Percentiles rank a stretch among this genome's conserved stretches.
phyloP scores from a whole-genome alignment of 805 yeast species.

The Saccharomycopsis javanensis region DNA sequence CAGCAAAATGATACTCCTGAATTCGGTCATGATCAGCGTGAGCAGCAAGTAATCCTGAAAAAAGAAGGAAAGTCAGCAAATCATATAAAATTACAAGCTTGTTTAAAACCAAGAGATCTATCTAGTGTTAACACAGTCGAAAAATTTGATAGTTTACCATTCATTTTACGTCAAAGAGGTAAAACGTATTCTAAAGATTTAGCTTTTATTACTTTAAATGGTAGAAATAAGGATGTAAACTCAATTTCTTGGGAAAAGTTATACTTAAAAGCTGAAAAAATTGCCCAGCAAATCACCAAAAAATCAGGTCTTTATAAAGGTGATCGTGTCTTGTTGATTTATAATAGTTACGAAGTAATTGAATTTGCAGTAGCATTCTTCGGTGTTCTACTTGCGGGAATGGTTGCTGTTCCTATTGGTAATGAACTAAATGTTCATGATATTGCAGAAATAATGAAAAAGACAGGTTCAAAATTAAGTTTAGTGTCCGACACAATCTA shows the following conservation, averaged over 20 bases:
- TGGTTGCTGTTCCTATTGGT: slow-evolving; percentile 88
- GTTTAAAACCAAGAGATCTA: slow-evolving; percentile 53
- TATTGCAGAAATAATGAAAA: slow-evolving; percentile 57
- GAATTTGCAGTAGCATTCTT: slow-evolving; percentile 80
- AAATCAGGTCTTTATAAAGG: slow-evolving; percentile 60
- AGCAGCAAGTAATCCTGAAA: not conserved
- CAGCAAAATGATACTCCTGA: not conserved
- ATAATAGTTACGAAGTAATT: slow-evolving; percentile 71
- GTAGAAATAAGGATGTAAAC: slow-evolving; percentile 69
- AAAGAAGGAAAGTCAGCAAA: not conserved
- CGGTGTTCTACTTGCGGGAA: slow-evolving; percentile 90
- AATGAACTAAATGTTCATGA: slow-evolving; percentile 62
- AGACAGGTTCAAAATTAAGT: slow-evolving; percentile 69
- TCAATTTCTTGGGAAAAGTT: slow-evolving; percentile 86
- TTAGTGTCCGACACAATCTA: slow-evolving; percentile 72
- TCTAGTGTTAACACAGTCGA: slow-evolving; percentile 28
- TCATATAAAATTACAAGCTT: slow-evolving; percentile 35
- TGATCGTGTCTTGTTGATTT: slow-evolving; percentile 76
- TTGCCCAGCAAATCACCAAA: slow-evolving; percentile 74
- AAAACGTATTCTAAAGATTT: slow-evolving; percentile 50
- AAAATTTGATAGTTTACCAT: slow-evolving; percentile 54
- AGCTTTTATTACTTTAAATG: slow-evolving; percentile 66
- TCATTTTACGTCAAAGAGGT: slow-evolving; percentile 67
- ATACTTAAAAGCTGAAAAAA: slow-evolving; percentile 71
- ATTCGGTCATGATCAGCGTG: not conserved